Evolutionary conservation across 2,329 filamentous ascomycete species (phyloP).

Genomic region (Epichloe brachyelytri): DNA sequence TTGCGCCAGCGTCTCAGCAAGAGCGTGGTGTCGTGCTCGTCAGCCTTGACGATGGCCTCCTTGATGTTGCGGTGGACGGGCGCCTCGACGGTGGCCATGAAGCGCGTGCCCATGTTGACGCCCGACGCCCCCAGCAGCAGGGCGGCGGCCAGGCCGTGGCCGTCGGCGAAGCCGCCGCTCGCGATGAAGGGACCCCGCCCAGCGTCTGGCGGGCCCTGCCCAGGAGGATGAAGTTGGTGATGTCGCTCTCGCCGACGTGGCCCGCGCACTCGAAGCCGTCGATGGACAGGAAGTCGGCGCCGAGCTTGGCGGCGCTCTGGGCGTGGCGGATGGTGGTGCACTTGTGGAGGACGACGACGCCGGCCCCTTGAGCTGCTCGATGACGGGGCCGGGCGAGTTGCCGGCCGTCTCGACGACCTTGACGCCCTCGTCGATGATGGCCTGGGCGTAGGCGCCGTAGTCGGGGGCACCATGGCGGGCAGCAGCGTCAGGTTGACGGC

Average conservation of each 20-base stretch:
- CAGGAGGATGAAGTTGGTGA: slow-evolving; percentile 82
- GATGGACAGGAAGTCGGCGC: slow-evolving; percentile 92
- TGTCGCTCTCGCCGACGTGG: slow-evolving; percentile 77
- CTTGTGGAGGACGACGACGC: slow-evolving; percentile 80
- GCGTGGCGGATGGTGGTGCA: slow-evolving; percentile 95
- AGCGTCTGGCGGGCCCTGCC: slow-evolving; percentile 74
- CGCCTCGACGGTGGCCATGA: slow-evolving; percentile 91
- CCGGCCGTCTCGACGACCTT: slow-evolving; percentile 86
- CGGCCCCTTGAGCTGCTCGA: slow-evolving; percentile 73
- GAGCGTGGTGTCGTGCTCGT: slow-evolving; percentile 84
- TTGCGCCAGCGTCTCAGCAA: slow-evolving; percentile 87
- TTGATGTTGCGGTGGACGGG: slow-evolving; percentile 93
- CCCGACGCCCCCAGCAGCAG: slow-evolving; percentile 82
- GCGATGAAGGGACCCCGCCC: slow-evolving; percentile 82
- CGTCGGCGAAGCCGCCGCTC: slow-evolving; percentile 89
- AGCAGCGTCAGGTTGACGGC: slow-evolving; percentile 93
- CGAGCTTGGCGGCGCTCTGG: slow-evolving; percentile 79
- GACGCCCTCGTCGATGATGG: slow-evolving; percentile 86
- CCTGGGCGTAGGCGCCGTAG: slow-evolving; percentile 83
- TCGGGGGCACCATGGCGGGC: slow-evolving; percentile 82
- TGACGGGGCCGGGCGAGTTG: slow-evolving; percentile 79
- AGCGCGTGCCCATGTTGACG: slow-evolving; percentile 96
- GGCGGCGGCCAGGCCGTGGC: slow-evolving; percentile 82
- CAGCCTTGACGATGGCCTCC: slow-evolving; percentile 73
- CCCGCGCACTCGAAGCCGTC: slow-evolving; percentile 96